These are phyloP conservation scores for Mycena vitilis DNA, from an alignment of 768 basidiomycete genomes.

Conservation along the genomic window DNA sequence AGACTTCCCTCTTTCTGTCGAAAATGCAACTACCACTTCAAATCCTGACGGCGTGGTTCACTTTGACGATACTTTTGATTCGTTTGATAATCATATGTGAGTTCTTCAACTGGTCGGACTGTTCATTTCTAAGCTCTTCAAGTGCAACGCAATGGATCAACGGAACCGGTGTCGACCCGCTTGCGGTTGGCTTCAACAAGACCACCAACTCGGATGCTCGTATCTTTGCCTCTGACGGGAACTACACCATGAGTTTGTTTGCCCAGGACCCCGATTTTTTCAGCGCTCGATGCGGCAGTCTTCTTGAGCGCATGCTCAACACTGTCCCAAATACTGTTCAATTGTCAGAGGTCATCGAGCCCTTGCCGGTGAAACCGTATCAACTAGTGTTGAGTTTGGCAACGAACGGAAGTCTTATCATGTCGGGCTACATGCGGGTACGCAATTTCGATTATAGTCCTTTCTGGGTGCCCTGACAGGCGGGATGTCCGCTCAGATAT, in stretches of 20 bases:
- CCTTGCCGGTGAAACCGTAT: conserved; percentile 25
- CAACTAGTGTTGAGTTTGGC: conserved; percentile 14
- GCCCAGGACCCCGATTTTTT: conserved; percentile 22
- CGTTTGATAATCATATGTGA: conserved; percentile 22
- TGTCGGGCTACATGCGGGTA: conserved; percentile 25
- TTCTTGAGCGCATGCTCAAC: conserved; percentile 34
- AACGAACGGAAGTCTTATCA: conserved; percentile 12
- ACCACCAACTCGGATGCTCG: conserved; percentile 26
- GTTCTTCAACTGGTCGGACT: background rate
- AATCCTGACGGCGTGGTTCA: conserved; percentile 30
- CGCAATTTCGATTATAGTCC: background rate
- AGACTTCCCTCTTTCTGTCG: conserved; percentile 15
- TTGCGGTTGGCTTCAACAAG: conserved; percentile 19
- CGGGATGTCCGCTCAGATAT: conserved; percentile 17
- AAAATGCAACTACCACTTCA: conserved; percentile 6
- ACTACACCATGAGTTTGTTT: conserved; percentile 23
- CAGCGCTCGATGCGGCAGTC: conserved; percentile 16
- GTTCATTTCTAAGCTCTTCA: background rate
- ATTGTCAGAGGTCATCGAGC: conserved; percentile 26
- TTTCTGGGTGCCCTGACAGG: background rate
- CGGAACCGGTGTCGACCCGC: conserved; percentile 24
- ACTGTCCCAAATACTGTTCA: conserved; percentile 27
- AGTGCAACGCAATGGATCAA: conserved; percentile 29
- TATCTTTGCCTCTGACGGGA: conserved; percentile 27
- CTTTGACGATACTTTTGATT: conserved; percentile 26